Evolutionary conservation across 306 rosid genomes (phyloP).

Genomic region (Glycine tomentella): DNA sequence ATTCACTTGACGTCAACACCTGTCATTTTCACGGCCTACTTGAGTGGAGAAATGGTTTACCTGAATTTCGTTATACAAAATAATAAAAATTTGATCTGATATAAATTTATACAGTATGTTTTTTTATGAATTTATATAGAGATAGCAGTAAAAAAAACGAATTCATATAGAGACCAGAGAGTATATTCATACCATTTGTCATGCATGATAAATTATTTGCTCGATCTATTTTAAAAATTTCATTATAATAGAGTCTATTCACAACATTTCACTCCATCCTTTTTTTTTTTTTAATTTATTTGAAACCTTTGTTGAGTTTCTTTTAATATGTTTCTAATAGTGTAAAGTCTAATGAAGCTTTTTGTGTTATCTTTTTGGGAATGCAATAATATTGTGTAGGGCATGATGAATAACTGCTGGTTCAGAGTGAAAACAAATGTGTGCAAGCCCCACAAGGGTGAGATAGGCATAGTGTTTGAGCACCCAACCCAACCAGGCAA

Average conservation of each 20-base stretch:
- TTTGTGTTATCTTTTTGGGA: background rate
- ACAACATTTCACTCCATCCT: too few relatives aligned
- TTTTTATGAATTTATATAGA: background rate
- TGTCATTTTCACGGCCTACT: background rate
- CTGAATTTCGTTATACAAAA: background rate
- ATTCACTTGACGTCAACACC: background rate
- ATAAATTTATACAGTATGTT: background rate
- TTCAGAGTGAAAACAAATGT: constrained; percentile 75
- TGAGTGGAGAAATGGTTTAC: background rate
- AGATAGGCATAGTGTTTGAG: constrained; percentile 81
- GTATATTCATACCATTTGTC: too few relatives aligned
- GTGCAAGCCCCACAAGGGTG: constrained; percentile 78
- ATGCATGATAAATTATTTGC: too few relatives aligned
- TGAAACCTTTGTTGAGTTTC: too few relatives aligned
- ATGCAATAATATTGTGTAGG: constrained; percentile 50
- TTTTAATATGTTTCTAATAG: too few relatives aligned
- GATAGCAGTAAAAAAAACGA: too few relatives aligned
- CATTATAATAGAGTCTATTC: too few relatives aligned
- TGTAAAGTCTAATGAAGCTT: background rate
- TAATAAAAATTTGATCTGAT: background rate
- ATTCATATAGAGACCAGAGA: too few relatives aligned
- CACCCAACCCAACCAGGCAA: constrained; percentile 92
- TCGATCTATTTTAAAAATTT: too few relatives aligned
- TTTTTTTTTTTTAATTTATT: too few relatives aligned
- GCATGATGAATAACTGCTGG: constrained; percentile 99